phyloP scores from a whole-genome alignment of 1,284 basidiomycete species.

The Inonotus hispidus region DNA sequence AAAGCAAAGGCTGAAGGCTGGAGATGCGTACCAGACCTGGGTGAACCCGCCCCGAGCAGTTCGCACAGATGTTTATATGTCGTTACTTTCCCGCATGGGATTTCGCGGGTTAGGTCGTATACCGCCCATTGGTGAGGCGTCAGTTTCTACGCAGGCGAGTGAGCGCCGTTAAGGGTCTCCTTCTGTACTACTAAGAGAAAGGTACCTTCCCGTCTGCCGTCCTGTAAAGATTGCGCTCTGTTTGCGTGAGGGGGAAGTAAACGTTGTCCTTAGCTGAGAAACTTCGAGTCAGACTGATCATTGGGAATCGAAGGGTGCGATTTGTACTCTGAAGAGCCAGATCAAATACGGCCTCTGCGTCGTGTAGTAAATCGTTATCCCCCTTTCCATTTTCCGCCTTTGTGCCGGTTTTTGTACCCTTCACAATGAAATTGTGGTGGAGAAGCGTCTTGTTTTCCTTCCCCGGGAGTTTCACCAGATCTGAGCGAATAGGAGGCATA shows the following conservation, averaged over 20 bases:
- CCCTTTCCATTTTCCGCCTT: background rate
- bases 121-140: constrained; percentile 56
- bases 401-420: background rate
- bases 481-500: constrained; percentile 1
- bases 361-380: background rate
- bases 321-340: background rate
- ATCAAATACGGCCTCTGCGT: background rate
- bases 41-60: constrained; percentile 46
- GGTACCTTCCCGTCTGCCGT: constrained; percentile 20
- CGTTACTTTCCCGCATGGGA: constrained; percentile 47
- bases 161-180: background rate
- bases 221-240: background rate
- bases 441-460: background rate
- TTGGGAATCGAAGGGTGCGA: background rate
- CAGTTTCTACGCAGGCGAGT: constrained; percentile 24
- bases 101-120: constrained; percentile 45
- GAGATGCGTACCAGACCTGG: constrained; percentile 44
- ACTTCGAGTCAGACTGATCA: background rate
- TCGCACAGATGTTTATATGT: constrained; percentile 52
- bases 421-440: background rate
- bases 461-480: background rate
- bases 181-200: background rate
- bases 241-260: constrained; percentile 1
- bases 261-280: background rate
- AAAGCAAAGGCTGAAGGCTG: background rate